Conservation (phyloP, 805 yeast genomes). For the Blastobotrys peoriensis region DNA sequence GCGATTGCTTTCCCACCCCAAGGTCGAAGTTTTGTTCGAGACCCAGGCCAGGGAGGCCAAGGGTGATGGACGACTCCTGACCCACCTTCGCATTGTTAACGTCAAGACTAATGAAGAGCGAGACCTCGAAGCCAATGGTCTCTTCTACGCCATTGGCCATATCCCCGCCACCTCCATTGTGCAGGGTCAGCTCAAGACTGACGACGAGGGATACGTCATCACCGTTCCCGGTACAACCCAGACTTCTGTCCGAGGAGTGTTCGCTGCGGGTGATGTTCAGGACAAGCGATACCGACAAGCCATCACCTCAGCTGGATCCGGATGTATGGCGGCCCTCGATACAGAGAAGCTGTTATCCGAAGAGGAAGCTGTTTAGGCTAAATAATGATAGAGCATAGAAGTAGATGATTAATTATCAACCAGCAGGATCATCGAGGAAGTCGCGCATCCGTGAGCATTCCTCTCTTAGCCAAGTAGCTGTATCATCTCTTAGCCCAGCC, state of each 20-base stretch:
- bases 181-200: conserved; percentile 70
- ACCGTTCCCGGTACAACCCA: conserved; percentile 85
- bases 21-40: conserved; percentile 86
- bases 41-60: conserved; percentile 80
- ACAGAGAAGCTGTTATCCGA: conserved; percentile 81
- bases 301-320: conserved; percentile 98
- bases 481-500: too few species aligned
- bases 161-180: conserved; percentile 88
- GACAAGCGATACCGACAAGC: conserved; percentile 98
- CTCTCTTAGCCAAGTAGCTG: too few species aligned
- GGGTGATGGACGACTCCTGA: conserved; percentile 86
- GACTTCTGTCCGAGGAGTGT: conserved; percentile 85
- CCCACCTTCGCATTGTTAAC: conserved; percentile 59
- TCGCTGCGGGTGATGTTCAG: conserved; percentile 99
- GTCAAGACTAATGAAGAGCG: conserved; percentile 60
- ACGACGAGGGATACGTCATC: conserved; percentile 80
- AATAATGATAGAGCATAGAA: background rate
- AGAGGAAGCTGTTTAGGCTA: conserved; percentile 10
- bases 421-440: too few species aligned
- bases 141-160: conserved; percentile 98
- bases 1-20: conserved; percentile 77
- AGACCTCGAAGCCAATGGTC: conserved; percentile 77
- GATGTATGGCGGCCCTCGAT: conserved; percentile 98
- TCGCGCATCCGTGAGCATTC: too few species aligned
- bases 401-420: too few species aligned